Evolutionary conservation across 169 alveolate species (phyloP).

Genomic region (Theileria orientalis): DNA sequence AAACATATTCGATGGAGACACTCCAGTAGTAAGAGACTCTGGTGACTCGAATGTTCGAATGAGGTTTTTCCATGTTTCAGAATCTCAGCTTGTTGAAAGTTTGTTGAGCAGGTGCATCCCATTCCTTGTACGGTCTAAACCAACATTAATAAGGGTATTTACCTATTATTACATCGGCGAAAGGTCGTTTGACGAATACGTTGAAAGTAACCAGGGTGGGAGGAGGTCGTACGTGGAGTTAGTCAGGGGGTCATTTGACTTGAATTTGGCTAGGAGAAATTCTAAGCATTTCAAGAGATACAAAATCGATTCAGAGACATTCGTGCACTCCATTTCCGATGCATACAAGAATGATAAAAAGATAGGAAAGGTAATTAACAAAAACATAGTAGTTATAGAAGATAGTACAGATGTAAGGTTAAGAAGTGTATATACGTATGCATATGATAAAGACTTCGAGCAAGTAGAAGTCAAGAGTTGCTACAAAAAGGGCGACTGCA

Average conservation of each 20-base stretch:
- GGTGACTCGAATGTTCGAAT: neutral
- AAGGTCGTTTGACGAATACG: conserved; percentile 22
- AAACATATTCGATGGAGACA: conserved; percentile 10
- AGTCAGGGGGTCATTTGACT: conserved; percentile 5
- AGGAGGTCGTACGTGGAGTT: conserved; percentile 1
- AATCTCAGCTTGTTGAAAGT: neutral
- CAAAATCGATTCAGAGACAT: neutral
- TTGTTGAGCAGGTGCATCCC: conserved; percentile 3
- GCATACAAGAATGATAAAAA: neutral
- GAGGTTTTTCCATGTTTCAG: conserved; percentile 6
- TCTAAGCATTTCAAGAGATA: neutral
- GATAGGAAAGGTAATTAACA: conserved; percentile 18
- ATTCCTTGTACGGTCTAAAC: neutral
- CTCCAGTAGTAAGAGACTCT: neutral
- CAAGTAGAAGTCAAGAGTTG: conserved; percentile 24
- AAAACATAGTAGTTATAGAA: neutral
- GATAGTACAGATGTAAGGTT: conserved; percentile 10
- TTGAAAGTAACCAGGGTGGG: neutral
- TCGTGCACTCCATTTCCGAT: neutral
- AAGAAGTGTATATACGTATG: conserved; percentile 13
- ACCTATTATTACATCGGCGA: conserved; percentile 17
- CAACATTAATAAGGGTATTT: conserved; percentile 13
- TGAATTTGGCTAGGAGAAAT: conserved; percentile 15
- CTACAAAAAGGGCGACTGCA: conserved; percentile 21
- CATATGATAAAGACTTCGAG: neutral